Evolutionary conservation across 805 yeast genomes (phyloP).

Genomic region (Teunomyces tritomae): DNA sequence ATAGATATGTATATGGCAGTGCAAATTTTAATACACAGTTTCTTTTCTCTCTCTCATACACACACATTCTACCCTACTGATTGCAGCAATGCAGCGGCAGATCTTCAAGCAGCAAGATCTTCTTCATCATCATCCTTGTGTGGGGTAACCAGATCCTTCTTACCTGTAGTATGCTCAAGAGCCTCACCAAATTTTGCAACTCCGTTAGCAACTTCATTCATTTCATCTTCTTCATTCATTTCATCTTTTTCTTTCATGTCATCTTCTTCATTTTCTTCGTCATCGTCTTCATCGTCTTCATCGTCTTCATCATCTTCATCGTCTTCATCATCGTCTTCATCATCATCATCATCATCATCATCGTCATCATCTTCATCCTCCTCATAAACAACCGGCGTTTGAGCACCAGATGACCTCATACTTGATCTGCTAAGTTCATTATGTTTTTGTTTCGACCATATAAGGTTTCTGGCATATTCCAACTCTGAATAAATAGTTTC

Average conservation of each 20-base stretch:
- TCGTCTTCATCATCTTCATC: slow-evolving; percentile 4
- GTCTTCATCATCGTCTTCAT: slow-evolving; percentile 10
- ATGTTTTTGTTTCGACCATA: slow-evolving; percentile 43
- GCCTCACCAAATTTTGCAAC: background rate
- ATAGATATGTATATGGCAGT: background rate
- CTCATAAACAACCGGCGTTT: slow-evolving; percentile 25
- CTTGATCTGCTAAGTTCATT: slow-evolving; percentile 23
- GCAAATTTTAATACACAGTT: background rate
- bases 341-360: slow-evolving; percentile 9
- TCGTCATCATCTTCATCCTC: slow-evolving; percentile 12
- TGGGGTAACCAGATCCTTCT: background rate
- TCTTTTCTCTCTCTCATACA: background rate
- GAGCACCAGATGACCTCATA: slow-evolving; percentile 18
- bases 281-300: background rate
- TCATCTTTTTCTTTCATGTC: background rate
- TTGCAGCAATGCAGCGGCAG: background rate
- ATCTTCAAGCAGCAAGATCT: background rate
- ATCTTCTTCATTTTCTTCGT: background rate
- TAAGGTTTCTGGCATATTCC: slow-evolving; percentile 68
- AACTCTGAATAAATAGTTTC: slow-evolving; percentile 74
- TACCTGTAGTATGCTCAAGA: background rate
- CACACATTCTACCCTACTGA: background rate
- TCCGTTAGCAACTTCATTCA: background rate
- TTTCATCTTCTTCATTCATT: background rate
- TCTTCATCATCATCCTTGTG: background rate